Percentiles rank a stretch among this genome's conserved stretches.
Evolutionary conservation across 805 yeast genomes (phyloP).

Genomic region (Kluyveromyces wickerhamii): DNA sequence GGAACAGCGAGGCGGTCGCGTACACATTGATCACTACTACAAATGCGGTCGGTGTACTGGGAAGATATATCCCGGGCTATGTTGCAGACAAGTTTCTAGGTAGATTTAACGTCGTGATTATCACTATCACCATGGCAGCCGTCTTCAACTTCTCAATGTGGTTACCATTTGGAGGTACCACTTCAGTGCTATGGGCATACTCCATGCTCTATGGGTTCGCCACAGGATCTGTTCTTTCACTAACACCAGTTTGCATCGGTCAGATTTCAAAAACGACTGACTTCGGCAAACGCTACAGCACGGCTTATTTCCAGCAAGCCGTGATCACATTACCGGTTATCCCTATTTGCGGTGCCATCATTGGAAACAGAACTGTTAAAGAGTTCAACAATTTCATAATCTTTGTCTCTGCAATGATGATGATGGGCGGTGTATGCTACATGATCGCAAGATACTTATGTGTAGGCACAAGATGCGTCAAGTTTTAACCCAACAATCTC

Average conservation of each 20-base stretch:
- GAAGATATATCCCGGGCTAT: constrained; percentile 39
- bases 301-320: constrained; percentile 52
- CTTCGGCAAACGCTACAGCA: constrained; percentile 49
- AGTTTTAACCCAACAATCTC: too few relatives aligned
- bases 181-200: constrained; percentile 36
- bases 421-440: constrained; percentile 34
- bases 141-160: constrained; percentile 33
- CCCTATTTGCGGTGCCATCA: constrained; percentile 44
- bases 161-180: constrained; percentile 35
- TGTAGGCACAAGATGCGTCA: constrained; percentile 36
- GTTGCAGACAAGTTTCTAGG: constrained; percentile 40
- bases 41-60: constrained; percentile 39
- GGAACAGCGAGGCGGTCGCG: constrained; percentile 36
- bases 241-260: constrained; percentile 53
- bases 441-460: constrained; percentile 33
- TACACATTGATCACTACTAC: constrained; percentile 41
- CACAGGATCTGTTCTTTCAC: constrained; percentile 47
- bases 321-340: constrained; percentile 40
- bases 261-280: constrained; percentile 47
- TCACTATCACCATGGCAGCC: constrained; percentile 30
- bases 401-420: constrained; percentile 36
- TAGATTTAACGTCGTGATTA: constrained; percentile 43
- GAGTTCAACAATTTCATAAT: constrained; percentile 38
- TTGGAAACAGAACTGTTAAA: constrained; percentile 27
- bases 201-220: constrained; percentile 45